These are phyloP conservation scores for Diplocarpon mali DNA, from an alignment of 2,329 filamentous ascomycete species.

Conservation along the genomic window DNA sequence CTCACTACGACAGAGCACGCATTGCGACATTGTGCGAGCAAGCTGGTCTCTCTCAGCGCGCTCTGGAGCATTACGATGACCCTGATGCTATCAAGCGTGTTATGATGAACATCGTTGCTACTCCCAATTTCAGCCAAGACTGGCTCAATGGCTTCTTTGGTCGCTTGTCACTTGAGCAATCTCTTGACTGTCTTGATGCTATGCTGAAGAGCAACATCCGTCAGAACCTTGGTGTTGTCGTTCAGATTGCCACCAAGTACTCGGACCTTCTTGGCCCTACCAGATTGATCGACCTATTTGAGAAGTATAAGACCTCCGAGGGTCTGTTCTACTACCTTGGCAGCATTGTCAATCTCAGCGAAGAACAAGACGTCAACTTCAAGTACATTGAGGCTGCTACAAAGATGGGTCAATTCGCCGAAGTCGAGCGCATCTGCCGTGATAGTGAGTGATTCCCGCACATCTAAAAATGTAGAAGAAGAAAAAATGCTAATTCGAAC, in stretches of 20 bases:
- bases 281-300: constrained; percentile 81
- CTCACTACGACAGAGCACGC: constrained; percentile 84
- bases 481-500: neutral
- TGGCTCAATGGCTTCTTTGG: constrained; percentile 92
- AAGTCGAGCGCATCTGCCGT: constrained; percentile 94
- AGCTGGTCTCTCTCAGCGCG: constrained; percentile 75
- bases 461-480: neutral
- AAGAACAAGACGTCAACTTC: constrained; percentile 93
- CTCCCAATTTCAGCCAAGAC: constrained; percentile 78
- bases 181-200: constrained; percentile 83
- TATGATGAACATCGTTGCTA: constrained; percentile 68
- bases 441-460: constrained; percentile 43
- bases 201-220: constrained; percentile 97
- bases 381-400: constrained; percentile 99
- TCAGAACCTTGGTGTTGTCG: constrained; percentile 88
- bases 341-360: constrained; percentile 92
- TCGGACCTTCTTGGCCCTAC: constrained; percentile 87
- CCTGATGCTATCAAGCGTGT: constrained; percentile 83
- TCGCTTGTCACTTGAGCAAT: constrained; percentile 88
- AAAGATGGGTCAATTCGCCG: constrained; percentile 83
- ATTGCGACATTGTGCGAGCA: constrained; percentile 90
- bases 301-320: constrained; percentile 95
- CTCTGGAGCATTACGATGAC: constrained; percentile 91
- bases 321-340: constrained; percentile 97
- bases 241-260: constrained; percentile 95